These are phyloP conservation scores for Diaporthe helianthi DNA, from an alignment of 2,329 filamentous ascomycete species.

Conservation along the genomic window DNA sequence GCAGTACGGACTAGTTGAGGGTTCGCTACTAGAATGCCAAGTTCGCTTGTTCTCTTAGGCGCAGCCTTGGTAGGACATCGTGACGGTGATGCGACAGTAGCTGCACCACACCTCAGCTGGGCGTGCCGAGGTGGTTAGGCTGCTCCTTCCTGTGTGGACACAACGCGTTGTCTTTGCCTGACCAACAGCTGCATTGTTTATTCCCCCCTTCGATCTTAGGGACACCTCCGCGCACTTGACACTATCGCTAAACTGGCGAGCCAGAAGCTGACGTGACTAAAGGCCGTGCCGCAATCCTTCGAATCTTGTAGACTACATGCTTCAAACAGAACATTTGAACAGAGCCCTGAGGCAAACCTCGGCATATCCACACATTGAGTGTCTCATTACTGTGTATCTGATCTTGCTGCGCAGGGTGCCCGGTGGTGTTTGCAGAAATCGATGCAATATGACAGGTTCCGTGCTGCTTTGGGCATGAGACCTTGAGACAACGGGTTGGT, in stretches of 20 bases:
- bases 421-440: neutral
- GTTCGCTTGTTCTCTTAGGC: slow-evolving; percentile 17
- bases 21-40: neutral
- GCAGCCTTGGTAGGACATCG: slow-evolving; percentile 9
- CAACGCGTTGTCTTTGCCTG: neutral
- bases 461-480: neutral
- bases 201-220: neutral
- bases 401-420: neutral
- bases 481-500: slow-evolving; percentile 6
- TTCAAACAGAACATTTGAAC: neutral
- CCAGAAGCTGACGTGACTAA: neutral
- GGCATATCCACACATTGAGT: neutral
- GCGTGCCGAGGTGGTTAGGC: neutral
- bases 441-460: neutral
- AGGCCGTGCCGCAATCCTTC: neutral
- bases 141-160: neutral
- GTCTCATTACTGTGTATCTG: neutral
- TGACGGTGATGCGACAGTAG: slow-evolving; percentile 20
- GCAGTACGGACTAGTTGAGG: neutral
- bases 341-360: neutral
- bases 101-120: slow-evolving; percentile 6
- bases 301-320: neutral
- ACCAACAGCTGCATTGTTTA: neutral
- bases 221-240: neutral
- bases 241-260: neutral